Base-by-base conservation (phyloP, 805 yeast genomes). In the Isabelozyma pseudorhagii region DNA sequence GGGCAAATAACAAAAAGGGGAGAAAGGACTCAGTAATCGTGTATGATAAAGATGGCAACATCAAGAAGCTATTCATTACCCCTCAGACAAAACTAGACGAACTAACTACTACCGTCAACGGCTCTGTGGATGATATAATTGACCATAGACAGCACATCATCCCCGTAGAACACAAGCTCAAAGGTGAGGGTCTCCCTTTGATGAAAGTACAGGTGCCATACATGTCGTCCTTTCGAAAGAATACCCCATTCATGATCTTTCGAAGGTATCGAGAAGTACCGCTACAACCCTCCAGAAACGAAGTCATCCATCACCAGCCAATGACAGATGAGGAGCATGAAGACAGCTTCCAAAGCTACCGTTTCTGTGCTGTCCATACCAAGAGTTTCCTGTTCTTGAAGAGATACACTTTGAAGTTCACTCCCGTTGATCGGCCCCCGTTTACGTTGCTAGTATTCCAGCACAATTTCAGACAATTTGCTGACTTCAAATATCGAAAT, bases 121-220 rank as follows among this genome's bases (percentile, higher is more conserved):
- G 25, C 15, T 28, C 42, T 41, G 28, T 14, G 11, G 51, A 48
- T 36, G 39, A 36, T 36, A 51, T 50, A 7, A 57, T 67, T 8
- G 76, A 70, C 49, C 42, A 62, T 5, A 49, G 74, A 46, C 53
- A 49, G 8, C 74, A 69, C 50, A 59, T 69, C 3, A 56, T 72
- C 0, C 75, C 76, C 0, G 47, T 66, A 6, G 67, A 59, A 8
- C 58, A 62, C 46, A 70, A 69, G 43, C 41, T 53, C 13, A 56
- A 55, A 50, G 77, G 77, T 3, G 11, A 52, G 25, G 77, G 77
- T 0, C 54, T 71, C 40, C 78, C 78, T 0, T 48, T 73, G 8
- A 61, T 73, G 52, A 72, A 66, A 52, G 50, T 72, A 11, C 55
- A 57, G 21, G 63, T 63, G 1, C 77, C 78, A 3, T 70, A 71